A percentile compares a stretch with the other conserved stretches of the same genome.
Conservation (phyloP, 306 rosid genomes). For the Pyrus bretschneideri region DNA sequence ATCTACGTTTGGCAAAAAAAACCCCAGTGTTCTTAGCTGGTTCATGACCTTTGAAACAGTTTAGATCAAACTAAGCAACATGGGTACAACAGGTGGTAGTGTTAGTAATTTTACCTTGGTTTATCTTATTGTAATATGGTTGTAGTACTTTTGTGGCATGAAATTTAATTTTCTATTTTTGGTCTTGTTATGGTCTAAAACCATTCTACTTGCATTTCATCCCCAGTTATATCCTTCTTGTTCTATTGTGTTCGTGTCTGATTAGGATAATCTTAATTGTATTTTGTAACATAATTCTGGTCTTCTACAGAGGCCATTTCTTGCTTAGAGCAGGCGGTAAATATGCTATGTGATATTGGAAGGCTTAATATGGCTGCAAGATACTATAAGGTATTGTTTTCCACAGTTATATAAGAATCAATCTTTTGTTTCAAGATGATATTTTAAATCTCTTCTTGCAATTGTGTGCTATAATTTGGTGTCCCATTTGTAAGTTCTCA, state of each 20-base stretch:
- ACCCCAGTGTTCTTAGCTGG: not conserved
- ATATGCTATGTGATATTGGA: constrained; percentile 89
- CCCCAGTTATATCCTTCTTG: not conserved
- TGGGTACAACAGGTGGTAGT: not conserved
- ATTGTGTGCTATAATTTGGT: not conserved
- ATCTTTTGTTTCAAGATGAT: not conserved
- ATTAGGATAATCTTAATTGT: not conserved
- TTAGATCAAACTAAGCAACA: not conserved
- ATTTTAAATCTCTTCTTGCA: not conserved
- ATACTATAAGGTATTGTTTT: constrained; percentile 60
- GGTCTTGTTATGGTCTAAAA: not conserved
- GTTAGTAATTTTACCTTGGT: not conserved
- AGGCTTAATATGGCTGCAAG: constrained; percentile 97
- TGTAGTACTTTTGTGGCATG: not conserved
- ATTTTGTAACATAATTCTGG: not conserved
- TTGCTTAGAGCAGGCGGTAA: constrained; percentile 72
- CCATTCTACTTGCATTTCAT: not conserved
- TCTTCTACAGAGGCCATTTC: constrained; percentile 59
- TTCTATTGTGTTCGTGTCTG: not conserved
- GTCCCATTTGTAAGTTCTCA: not conserved
- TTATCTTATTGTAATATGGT: not conserved
- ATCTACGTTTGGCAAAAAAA: not conserved
- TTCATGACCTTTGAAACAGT: not conserved
- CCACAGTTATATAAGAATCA: not conserved
- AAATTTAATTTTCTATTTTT: not conserved